Conservation (phyloP, 116 monocot species). For the Dioscorea cayenensis region DNA sequence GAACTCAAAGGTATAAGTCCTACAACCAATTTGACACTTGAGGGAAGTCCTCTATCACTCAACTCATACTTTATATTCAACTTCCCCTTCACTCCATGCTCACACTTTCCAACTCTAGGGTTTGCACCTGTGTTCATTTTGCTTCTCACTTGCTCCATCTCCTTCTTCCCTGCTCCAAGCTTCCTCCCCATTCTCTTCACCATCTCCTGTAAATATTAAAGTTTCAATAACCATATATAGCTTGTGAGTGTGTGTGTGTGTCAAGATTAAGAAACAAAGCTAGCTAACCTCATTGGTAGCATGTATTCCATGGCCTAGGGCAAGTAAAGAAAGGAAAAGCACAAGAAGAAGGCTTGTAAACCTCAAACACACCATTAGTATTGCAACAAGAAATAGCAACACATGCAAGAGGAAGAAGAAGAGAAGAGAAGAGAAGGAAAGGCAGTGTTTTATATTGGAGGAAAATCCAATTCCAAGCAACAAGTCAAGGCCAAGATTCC, state of each 20-base stretch:
- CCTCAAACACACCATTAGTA: conserved; percentile 23
- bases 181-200: conserved; percentile 1
- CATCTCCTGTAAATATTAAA: conserved; percentile 7
- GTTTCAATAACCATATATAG: neutral
- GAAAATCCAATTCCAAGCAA: neutral
- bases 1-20: conserved; percentile 44
- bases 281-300: neutral
- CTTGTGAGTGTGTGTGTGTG: no score
- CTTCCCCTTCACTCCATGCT: conserved; percentile 18
- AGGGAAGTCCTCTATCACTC: conserved; percentile 8
- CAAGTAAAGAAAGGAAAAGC: conserved; percentile 24
- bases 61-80: conserved; percentile 33
- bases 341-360: conserved; percentile 21
- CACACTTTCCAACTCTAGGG: conserved; percentile 13
- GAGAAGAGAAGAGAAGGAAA: neutral
- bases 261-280: neutral
- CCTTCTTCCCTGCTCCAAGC: conserved; percentile 21
- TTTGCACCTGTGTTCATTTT: conserved; percentile 15
- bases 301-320: neutral
- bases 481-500: conserved; percentile 29
- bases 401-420: no score
- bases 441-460: conserved; percentile 13
- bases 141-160: neutral
- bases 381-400: conserved; percentile 5
- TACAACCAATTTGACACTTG: conserved; percentile 15